Percentiles rank a stretch among this genome's conserved stretches.
phyloP scores from a whole-genome alignment of 1,139 yeast genomes.

The Diutina neorugosa region DNA sequence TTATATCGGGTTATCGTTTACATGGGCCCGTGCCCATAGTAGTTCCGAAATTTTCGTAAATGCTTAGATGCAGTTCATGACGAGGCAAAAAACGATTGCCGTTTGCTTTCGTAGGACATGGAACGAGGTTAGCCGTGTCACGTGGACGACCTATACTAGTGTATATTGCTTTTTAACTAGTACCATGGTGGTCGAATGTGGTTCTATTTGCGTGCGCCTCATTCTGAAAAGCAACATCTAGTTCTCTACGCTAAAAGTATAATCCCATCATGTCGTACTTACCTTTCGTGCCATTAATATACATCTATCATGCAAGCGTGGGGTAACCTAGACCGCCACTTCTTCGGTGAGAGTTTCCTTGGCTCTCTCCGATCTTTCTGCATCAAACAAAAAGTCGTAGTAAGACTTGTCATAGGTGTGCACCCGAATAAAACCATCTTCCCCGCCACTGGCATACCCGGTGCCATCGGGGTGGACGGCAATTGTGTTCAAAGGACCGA shows the following conservation, averaged over 20 bases:
- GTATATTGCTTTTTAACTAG: not conserved
- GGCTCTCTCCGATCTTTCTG: conserved; percentile 61
- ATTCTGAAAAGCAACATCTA: too few relatives aligned
- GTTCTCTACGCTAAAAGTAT: not conserved
- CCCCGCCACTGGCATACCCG: conserved; percentile 93
- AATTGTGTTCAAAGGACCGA: conserved; percentile 92
- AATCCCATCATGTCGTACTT: not conserved
- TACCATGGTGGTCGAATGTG: too few relatives aligned
- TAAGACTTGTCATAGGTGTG: conserved; percentile 89
- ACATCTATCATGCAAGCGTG: not conserved
- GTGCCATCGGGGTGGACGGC: conserved; percentile 94
- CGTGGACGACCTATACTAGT: not conserved
- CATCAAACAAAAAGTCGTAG: conserved; percentile 82
- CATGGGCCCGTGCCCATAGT: not conserved
- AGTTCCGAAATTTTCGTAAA: not conserved
- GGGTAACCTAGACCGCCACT: not conserved
- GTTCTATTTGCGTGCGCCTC: too few relatives aligned
- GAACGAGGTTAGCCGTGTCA: not conserved
- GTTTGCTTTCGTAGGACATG: too few relatives aligned
- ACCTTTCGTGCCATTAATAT: not conserved
- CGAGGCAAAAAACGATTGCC: not conserved
- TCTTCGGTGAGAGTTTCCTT: conserved; percentile 11
- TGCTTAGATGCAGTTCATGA: not conserved
- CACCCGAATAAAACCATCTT: conserved; percentile 93
- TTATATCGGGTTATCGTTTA: too few relatives aligned